Conservation (phyloP, 192 early-diverging fungal species). For the Backusella liffmaniae region DNA sequence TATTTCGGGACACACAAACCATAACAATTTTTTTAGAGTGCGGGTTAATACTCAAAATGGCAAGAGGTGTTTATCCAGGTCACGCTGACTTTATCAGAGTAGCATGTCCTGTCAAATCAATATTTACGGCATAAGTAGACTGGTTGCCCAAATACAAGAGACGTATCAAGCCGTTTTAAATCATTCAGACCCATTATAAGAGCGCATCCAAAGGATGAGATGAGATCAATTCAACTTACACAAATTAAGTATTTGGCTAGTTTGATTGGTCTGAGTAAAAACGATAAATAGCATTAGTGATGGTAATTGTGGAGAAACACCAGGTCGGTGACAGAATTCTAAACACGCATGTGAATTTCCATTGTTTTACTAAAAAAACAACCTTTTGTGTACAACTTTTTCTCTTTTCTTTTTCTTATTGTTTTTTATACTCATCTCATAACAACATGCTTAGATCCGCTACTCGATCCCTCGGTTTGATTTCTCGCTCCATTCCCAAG, state of each 20-base stretch:
- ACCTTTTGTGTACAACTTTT: background rate
- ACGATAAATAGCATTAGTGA: slow-evolving; percentile 4
- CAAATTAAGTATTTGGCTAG: background rate
- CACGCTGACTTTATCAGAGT: background rate
- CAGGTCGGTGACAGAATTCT: background rate
- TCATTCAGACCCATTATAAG: background rate
- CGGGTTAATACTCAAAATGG: background rate
- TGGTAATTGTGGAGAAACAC: slow-evolving; percentile 9
- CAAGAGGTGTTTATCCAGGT: background rate
- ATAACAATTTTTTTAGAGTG: too few species aligned
- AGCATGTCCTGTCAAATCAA: background rate
- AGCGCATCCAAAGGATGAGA: background rate
- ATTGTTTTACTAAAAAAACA: background rate
- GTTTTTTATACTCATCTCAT: background rate
- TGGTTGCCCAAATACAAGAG: too few species aligned
- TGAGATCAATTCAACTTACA: background rate
- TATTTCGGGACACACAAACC: too few species aligned
- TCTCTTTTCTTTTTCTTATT: background rate
- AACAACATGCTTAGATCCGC: slow-evolving; percentile 18
- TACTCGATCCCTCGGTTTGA: slow-evolving; percentile 13
- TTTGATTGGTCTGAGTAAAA: background rate
- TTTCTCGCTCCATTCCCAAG: slow-evolving; percentile 27
- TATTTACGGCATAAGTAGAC: too few species aligned
- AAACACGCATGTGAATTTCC: slow-evolving; percentile 7
- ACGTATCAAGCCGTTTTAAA: too few species aligned